Conservation (phyloP, 345 rosid species). For the Linum tenue region DNA sequence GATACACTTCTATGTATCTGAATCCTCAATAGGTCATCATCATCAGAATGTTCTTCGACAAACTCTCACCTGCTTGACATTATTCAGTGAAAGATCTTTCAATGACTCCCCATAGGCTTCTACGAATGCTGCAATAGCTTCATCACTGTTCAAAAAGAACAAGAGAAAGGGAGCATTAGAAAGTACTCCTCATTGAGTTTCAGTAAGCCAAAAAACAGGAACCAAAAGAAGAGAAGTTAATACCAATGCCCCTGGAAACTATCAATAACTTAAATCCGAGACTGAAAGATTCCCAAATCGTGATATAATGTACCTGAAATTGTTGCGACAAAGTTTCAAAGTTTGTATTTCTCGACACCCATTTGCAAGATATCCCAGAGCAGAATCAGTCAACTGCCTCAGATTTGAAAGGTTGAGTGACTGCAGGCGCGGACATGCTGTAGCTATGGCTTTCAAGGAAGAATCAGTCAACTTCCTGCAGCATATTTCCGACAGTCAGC, state of each 20-base stretch:
- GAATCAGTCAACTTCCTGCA: slow-evolving; percentile 77
- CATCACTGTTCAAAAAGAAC: slow-evolving; percentile 45
- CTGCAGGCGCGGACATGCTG: slow-evolving; percentile 44
- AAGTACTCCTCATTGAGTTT: too few species aligned
- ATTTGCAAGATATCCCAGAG: slow-evolving; percentile 74
- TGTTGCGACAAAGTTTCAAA: slow-evolving; percentile 56
- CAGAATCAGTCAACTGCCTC: slow-evolving; percentile 62
- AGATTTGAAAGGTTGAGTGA: slow-evolving; percentile 59
- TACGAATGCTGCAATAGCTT: slow-evolving; percentile 84
- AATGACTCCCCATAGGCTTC: slow-evolving; percentile 60
- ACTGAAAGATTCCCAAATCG: background rate
- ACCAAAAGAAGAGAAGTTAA: too few species aligned
- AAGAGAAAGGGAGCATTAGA: background rate
- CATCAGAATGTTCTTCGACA: too few species aligned
- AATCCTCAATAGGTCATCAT: too few species aligned
- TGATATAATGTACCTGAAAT: slow-evolving; percentile 45
- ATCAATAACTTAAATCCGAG: background rate
- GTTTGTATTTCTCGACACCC: slow-evolving; percentile 50
- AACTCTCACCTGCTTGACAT: slow-evolving; percentile 48
- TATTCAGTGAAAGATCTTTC: slow-evolving; percentile 62
- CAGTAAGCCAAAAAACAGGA: too few species aligned
- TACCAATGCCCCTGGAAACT: too few species aligned
- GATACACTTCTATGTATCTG: too few species aligned
- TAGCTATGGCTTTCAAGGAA: slow-evolving; percentile 61
- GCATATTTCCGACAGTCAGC: slow-evolving; percentile 10